Base-by-base conservation (phyloP, 2,329 filamentous ascomycete genomes). In the Elsinoe batatas region DNA sequence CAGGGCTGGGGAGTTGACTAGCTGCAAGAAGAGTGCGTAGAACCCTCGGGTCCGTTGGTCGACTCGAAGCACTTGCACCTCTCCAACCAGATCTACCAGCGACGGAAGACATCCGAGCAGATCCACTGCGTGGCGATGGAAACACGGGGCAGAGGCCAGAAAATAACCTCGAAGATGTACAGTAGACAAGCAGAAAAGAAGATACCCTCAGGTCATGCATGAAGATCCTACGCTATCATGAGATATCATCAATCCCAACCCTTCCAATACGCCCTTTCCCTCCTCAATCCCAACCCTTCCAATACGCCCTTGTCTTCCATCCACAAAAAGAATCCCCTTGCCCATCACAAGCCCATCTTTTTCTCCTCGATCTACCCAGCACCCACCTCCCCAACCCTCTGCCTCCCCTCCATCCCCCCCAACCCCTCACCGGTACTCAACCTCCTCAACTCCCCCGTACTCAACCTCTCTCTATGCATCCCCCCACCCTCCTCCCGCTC, bases 191-290 rank as follows among this genome's bases (percentile, higher is more conserved):
- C 8, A 30, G 26, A 5, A 30, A 30, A 8, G 15, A 51, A 37
- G 18, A 51, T 38, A 51, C 47, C 47, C 32, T 51, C 35, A 51
- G 47, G 47, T 51, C 47, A 51, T 51, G 33, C 47, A 51, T 33
- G 37, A 33, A 38, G 18, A 51, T 51, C 17, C 47, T 37, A 13
- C 44, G 47, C 47, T 51, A 51, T 51, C 47, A 51, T 51, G 32
- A 38, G 47, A 51, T 33, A 36, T 51, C 47, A 35, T 51, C n/a
- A 33, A 51, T 30, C 32, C 47, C n/a, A 37, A 12, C 15, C 47
- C 47, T 13, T 13, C 15, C 12, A 20, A 36, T 30, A 26, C 26
- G 22, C n/a, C 30, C 26, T n/a, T 49, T 20, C 44, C 33, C 30
- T 35, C 33, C 47, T 26, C 15, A 37, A 35, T 51, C 32, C 33